phyloP scores from a whole-genome alignment of 495 filamentous ascomycete species.

The Aspergillus ostianus region DNA sequence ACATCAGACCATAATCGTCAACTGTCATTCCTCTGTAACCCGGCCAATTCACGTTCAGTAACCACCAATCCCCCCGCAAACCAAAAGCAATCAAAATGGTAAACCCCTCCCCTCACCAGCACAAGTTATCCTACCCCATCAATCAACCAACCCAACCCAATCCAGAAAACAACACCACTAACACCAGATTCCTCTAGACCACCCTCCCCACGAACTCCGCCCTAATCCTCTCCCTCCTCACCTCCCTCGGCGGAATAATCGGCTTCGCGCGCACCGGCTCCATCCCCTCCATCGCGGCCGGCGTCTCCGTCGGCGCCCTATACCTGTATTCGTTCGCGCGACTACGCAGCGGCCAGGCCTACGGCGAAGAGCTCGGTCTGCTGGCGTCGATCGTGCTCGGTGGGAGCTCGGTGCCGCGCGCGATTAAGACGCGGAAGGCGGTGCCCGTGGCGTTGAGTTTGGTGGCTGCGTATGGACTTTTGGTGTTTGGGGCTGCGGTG shows the following conservation, averaged over 20 bases:
- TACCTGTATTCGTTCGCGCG: conserved; percentile 48
- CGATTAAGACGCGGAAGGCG: conserved; percentile 71
- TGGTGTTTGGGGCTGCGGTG: conserved; percentile 62
- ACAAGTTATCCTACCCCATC: too few species aligned
- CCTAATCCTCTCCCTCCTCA: conserved; percentile 75
- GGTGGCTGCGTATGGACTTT: conserved; percentile 61
- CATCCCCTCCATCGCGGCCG: conserved; percentile 79
- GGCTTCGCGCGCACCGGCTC: conserved; percentile 84
- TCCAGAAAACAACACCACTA: not conserved
- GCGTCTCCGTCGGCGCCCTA: conserved; percentile 70
- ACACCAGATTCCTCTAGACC: conserved; percentile 6
- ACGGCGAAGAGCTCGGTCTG: conserved; percentile 72
- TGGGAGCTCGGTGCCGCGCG: conserved; percentile 78
- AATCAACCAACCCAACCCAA: not conserved
- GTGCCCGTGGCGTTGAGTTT: conserved; percentile 72
- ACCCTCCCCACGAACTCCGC: conserved; percentile 45
- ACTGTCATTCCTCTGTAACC: too few species aligned
- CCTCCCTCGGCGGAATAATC: conserved; percentile 79
- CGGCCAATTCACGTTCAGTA: too few species aligned
- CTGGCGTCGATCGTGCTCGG: conserved; percentile 80
- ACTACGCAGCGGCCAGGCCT: conserved; percentile 52
- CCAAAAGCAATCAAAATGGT: too few species aligned
- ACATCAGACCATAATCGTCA: not conserved
- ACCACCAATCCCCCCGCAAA: too few species aligned
- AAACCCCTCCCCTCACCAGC: too few species aligned